Evolutionary conservation across 208 protist genomes (phyloP), one percentile per base, ranked within the genome.

Genomic region (Borovskyia barvae): DNA sequence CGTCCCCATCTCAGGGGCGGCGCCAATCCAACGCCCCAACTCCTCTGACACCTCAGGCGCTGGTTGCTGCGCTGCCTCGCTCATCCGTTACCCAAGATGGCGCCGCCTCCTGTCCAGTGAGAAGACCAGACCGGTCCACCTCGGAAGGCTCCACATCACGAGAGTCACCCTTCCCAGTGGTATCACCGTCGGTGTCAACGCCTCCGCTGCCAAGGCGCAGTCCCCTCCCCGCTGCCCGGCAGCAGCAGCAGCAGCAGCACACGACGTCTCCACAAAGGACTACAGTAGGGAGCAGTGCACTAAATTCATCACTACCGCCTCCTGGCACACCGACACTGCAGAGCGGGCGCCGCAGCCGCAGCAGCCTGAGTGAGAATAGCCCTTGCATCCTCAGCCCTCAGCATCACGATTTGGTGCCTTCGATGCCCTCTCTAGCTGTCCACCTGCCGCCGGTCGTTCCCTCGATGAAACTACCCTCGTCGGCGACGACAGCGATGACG

Each of bases 371-470:
- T 39, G 15, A 5, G 1, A 35, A 19, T n/a, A n/a, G 28, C 14
- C 20, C 6, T 17, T 24, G 15, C 25, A 12, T 32, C 14, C 28
- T 22, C 2, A 33, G 30, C n/a, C 48, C 40, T 22, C 48, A 20
- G 5, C 2, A 19, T n/a, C 30, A 54, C 40, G 48, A 54, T 19
- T 22, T 22, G 17, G 15, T 12, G 48, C 48, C 28, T 11, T 39
- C 30, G 20, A 25, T 54, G 48, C 17, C 35, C 9, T 15, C 50
- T 36, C 35, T 56, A 7, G 20, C 53, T 3, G 50, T 26, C n/a
- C 63, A 54, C 14, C 52, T 69, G 5, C 63, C 63, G 12, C 3
- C 53, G 22, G 55, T 61, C 46, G 26, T 50, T 33, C 63, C 48
- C 46, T 39, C 63, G 41, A 39, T 42, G 25, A 69, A 69, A 24